These are phyloP conservation scores for Nephelium lappaceum DNA, from an alignment of 345 rosid genomes.

Conservation along the genomic window DNA sequence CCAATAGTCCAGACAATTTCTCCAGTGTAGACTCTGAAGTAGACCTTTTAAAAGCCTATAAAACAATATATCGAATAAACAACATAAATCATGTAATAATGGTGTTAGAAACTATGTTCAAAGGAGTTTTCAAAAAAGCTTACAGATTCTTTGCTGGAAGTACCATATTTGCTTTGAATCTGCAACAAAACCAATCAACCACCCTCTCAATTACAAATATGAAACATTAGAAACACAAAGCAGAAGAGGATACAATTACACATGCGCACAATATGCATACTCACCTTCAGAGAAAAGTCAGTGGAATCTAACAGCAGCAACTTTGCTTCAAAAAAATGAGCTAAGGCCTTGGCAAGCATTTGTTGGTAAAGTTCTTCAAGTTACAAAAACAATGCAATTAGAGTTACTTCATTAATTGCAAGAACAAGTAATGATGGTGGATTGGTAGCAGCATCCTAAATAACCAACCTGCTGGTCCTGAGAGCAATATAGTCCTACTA, in stretches of 20 bases:
- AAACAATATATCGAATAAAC: not conserved
- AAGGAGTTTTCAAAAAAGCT: constrained; percentile 14
- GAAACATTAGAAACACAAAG: not conserved
- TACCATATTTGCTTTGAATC: constrained; percentile 87
- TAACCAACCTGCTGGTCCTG: constrained; percentile 88
- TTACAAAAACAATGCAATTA: constrained; percentile 9
- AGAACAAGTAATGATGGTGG: not conserved
- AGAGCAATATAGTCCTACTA: constrained; percentile 81
- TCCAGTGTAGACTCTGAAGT: constrained; percentile 84
- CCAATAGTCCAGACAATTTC: constrained; percentile 66
- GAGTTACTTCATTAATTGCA: not conserved
- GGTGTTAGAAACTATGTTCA: not conserved
- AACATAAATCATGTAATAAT: not conserved
- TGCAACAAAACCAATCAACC: constrained; percentile 30
- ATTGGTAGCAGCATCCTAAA: not conserved
- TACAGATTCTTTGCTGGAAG: constrained; percentile 64
- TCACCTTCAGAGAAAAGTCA: constrained; percentile 86
- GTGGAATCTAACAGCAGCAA: constrained; percentile 81
- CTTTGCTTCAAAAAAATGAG: constrained; percentile 92
- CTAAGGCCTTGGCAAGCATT: constrained; percentile 95
- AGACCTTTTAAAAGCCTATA: constrained; percentile 66
- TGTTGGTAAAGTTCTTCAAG: constrained; percentile 89
- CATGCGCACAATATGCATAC: not conserved
- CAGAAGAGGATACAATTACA: not conserved
- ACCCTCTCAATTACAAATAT: not conserved